Base-by-base conservation (phyloP, 208 protist genomes). In the Leishmania mexicana region DNA sequence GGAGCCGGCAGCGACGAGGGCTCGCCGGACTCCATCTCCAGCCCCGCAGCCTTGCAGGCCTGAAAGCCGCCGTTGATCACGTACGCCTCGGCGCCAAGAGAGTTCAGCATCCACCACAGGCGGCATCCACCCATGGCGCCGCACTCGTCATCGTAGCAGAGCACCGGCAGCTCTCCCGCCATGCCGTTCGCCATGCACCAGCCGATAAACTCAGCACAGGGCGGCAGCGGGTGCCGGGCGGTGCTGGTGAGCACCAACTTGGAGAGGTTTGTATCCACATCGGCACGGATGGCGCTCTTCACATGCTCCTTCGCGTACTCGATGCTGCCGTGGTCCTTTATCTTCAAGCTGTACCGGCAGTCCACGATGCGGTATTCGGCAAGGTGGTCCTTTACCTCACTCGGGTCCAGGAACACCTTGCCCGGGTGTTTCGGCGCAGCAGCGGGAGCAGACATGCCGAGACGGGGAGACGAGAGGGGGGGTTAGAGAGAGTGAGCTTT, bases 51-150 rank as follows among this genome's bases (percentile, higher is more conserved):
- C 6, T 28, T 21, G 75, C 93, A 97, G 13, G 88, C 90, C 84
- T 90, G 86, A 47, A 88, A 81, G 70, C 92, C 93, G 47, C 93
- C 92, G 75, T 95, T 89, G n/a, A 97, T 74, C 11, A 97, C 92
- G 85, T 95, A 96, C 49, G 86, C 90, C 81, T 97, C 91, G 28
- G 94, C 92, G 73, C 93, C 93, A 35, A 96, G 91, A 1, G 81
- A 31, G 75, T 94, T 67, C 4, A 97, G 90, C 95, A 97, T 96
- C 95, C 95, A 97, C 93, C 95, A 97, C 87, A 96, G 79, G 11
- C 95, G 91, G 79, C 89, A 92, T 11, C 81, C 95, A 3, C 87
- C 91, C 89, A 94, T 93, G 58, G 79, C 92, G 0, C 94, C 94
- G 78, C 92, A 90, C 57, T 91, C 86, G 73, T 95, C 93, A 68